Conservation (phyloP, 108 stramenopile genomes). For the Mayamaea pseudoterrestris region DNA sequence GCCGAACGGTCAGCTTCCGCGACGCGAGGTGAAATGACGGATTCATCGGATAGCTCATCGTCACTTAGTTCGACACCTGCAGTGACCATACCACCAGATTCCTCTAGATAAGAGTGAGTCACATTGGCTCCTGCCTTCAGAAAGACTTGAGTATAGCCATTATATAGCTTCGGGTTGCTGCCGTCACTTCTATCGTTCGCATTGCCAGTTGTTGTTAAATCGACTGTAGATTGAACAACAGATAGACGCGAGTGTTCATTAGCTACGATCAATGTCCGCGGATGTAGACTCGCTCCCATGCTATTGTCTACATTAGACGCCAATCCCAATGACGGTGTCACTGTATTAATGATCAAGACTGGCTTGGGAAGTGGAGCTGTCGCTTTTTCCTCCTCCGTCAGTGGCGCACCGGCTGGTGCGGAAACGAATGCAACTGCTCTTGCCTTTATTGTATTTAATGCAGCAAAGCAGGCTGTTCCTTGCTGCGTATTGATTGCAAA, state of each 20-base stretch:
- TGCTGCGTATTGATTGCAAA: constrained; percentile 85
- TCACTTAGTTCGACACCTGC: constrained; percentile 43
- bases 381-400: constrained; percentile 7
- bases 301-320: constrained; percentile 1
- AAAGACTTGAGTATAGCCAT: constrained; percentile 78
- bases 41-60: constrained; percentile 24
- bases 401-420: constrained; percentile 5
- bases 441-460: constrained; percentile 69
- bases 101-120: constrained; percentile 75
- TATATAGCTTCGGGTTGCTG: constrained; percentile 54
- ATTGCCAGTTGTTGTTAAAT: constrained; percentile 60
- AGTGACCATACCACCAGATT: constrained; percentile 66
- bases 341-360: constrained; percentile 64
- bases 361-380: constrained; percentile 20
- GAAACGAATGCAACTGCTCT: constrained; percentile 61
- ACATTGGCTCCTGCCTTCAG: constrained; percentile 62
- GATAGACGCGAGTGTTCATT: constrained; percentile 41
- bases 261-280: constrained; percentile 56
- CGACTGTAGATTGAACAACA: constrained; percentile 64
- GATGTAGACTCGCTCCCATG: constrained; percentile 66
- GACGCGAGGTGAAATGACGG: constrained; percentile 29
- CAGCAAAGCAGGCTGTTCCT: constrained; percentile 83
- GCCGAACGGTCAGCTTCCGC: constrained; percentile 52
- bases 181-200: constrained; percentile 11
- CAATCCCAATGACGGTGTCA: constrained; percentile 51